A percentile compares a stretch with the other conserved stretches of the same genome.
Conservation (phyloP, 2,329 filamentous ascomycete species). For the Colletotrichum destructivum region DNA sequence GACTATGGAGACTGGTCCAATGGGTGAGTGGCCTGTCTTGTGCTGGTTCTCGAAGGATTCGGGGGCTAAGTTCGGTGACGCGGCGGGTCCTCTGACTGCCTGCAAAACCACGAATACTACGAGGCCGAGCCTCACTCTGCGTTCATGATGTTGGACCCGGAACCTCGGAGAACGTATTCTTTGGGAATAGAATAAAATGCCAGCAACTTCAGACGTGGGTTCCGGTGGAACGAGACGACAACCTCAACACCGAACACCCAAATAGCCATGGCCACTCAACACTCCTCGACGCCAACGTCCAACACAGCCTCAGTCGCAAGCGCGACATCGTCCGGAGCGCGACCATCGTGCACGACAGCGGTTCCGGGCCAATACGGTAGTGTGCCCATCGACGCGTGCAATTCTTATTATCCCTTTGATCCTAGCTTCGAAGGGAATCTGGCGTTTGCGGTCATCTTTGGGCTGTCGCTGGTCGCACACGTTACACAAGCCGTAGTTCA, state of each 20-base stretch:
- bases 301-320: constrained; percentile 5
- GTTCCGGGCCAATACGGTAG: constrained; percentile 51
- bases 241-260: neutral
- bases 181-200: neutral
- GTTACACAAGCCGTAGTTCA: constrained; percentile 49
- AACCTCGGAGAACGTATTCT: neutral
- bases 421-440: constrained; percentile 53
- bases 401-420: constrained; percentile 52
- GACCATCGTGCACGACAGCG: constrained; percentile 49
- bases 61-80: constrained; percentile 8
- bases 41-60: constrained; percentile 17
- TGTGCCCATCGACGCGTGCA: constrained; percentile 52
- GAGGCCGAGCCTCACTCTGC: constrained; percentile 9
- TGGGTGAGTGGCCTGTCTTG: neutral
- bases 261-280: neutral
- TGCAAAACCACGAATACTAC: neutral
- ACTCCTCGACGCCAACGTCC: constrained; percentile 2
- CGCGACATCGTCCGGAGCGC: constrained; percentile 17
- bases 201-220: constrained; percentile 24
- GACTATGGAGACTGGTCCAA: neutral
- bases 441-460: constrained; percentile 52
- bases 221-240: constrained; percentile 15
- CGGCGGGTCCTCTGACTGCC: neutral
- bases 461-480: constrained; percentile 48
- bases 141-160: neutral